Conservation (phyloP, 2,329 filamentous ascomycete genomes). For the Rachicladosporium sp. region DNA sequence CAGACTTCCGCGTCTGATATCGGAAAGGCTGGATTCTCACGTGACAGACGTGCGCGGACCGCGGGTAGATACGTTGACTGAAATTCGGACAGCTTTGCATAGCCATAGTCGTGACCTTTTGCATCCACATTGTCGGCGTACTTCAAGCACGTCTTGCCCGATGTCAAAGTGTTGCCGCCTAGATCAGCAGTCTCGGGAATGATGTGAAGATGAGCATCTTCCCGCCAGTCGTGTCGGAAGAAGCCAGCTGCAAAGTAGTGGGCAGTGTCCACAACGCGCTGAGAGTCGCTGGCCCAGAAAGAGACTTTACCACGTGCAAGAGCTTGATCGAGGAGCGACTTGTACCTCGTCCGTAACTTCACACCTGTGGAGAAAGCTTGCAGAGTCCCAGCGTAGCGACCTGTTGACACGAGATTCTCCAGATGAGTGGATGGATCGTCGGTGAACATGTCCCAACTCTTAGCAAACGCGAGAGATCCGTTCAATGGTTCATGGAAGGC, state of each 20-base stretch:
- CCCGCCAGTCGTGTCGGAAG: conserved; percentile 39
- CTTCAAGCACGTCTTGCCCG: conserved; percentile 34
- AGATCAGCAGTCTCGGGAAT: conserved; percentile 40
- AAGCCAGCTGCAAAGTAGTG: conserved; percentile 42
- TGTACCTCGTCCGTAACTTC: conserved; percentile 41
- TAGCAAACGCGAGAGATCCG: conserved; percentile 42
- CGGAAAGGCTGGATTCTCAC: conserved; percentile 30
- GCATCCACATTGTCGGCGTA: conserved; percentile 25
- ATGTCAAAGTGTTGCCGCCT: conserved; percentile 44
- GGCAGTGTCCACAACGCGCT: conserved; percentile 45
- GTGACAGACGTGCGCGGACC: conserved; percentile 33
- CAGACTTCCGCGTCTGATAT: conserved; percentile 40
- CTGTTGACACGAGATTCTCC: conserved; percentile 43
- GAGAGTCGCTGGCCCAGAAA: conserved; percentile 45
- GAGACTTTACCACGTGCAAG: conserved; percentile 14
- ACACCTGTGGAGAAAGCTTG: conserved; percentile 43
- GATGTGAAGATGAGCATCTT: conserved; percentile 33
- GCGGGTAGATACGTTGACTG: conserved; percentile 35
- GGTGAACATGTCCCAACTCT: conserved; percentile 44
- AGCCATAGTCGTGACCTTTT: conserved; percentile 40
- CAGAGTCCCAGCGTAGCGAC: conserved; percentile 44
- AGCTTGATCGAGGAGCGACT: conserved; percentile 28
- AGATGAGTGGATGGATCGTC: conserved; percentile 31
- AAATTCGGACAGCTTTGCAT: conserved; percentile 35
- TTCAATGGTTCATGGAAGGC: conserved; percentile 29